A percentile compares a stretch with the other conserved stretches of the same genome.
Evolutionary conservation across 257 asterid species (phyloP).

Genomic region (Solanum bulbocastanum): DNA sequence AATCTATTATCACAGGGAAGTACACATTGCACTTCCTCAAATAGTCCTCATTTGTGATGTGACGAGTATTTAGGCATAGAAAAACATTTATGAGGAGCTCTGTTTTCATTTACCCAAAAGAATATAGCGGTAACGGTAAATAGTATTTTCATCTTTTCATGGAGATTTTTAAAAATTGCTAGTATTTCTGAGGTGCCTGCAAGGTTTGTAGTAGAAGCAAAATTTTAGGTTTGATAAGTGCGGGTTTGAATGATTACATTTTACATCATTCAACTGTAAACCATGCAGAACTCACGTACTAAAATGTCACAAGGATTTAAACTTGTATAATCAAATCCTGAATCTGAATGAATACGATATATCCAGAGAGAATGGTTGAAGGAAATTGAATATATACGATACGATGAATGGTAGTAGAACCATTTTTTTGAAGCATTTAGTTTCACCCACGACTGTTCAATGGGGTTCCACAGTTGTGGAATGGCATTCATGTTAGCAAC

Average conservation of each 20-base stretch:
- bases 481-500: not conserved
- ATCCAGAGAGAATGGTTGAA: not conserved
- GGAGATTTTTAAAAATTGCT: not conserved
- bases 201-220: too few relatives aligned
- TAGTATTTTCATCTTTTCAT: not conserved
- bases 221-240: too few relatives aligned
- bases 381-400: not conserved
- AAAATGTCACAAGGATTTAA: not conserved
- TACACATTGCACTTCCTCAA: not conserved
- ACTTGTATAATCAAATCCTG: not conserved
- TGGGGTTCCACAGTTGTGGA: not conserved
- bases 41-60: not conserved
- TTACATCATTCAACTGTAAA: not conserved
- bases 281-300: not conserved
- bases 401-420: not conserved
- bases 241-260: not conserved
- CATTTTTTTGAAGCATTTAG: not conserved
- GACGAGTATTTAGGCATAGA: not conserved
- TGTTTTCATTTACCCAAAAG: not conserved
- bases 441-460: not conserved
- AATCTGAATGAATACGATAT: too few relatives aligned
- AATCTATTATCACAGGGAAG: not conserved
- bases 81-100: not conserved
- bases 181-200: not conserved
- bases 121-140: not conserved